These are phyloP conservation scores for Alnus glutinosa DNA, from an alignment of 306 rosid genomes.

Conservation along the genomic window DNA sequence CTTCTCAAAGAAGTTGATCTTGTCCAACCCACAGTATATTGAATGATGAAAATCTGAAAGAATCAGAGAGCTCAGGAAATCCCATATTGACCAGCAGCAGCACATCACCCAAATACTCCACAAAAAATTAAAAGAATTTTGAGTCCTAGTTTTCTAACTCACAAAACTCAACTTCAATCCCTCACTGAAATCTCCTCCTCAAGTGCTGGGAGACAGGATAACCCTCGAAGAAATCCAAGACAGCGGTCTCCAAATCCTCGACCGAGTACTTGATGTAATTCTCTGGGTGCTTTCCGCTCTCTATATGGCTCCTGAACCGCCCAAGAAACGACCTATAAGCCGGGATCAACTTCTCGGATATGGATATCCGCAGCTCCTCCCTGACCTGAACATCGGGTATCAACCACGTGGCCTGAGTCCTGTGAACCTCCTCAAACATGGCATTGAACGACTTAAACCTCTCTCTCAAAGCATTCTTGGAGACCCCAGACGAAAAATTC, in stretches of 20 bases:
- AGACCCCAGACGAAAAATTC: slow-evolving; percentile 86
- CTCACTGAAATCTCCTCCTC: slow-evolving; percentile 85
- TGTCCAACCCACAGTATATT: slow-evolving; percentile 32
- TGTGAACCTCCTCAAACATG: slow-evolving; percentile 94
- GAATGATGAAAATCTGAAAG: slow-evolving; percentile 26
- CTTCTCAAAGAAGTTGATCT: slow-evolving; percentile 37
- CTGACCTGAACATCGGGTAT: slow-evolving; percentile 91
- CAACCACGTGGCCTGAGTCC: slow-evolving; percentile 88
- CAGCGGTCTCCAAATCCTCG: slow-evolving; percentile 77
- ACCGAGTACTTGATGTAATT: slow-evolving; percentile 90
- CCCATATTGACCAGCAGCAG: slow-evolving; percentile 44
- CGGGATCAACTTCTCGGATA: slow-evolving; percentile 85
- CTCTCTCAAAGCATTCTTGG: slow-evolving; percentile 90
- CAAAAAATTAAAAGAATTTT: slow-evolving; percentile 78
- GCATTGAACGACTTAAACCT: slow-evolving; percentile 94
- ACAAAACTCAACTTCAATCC: slow-evolving; percentile 45
- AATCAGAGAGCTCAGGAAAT: slow-evolving; percentile 43
- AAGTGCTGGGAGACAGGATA: slow-evolving; percentile 66
- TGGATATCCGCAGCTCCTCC: slow-evolving; percentile 88
- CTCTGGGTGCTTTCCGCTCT: slow-evolving; percentile 96
- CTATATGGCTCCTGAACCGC: slow-evolving; percentile 80
- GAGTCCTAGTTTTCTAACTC: slow-evolving; percentile 64
- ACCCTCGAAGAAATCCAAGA: slow-evolving; percentile 94
- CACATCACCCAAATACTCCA: slow-evolving; percentile 58
- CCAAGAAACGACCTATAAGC: slow-evolving; percentile 96